Conservation (phyloP, 1,139 yeast genomes). For the Scheffersomyces titani region DNA sequence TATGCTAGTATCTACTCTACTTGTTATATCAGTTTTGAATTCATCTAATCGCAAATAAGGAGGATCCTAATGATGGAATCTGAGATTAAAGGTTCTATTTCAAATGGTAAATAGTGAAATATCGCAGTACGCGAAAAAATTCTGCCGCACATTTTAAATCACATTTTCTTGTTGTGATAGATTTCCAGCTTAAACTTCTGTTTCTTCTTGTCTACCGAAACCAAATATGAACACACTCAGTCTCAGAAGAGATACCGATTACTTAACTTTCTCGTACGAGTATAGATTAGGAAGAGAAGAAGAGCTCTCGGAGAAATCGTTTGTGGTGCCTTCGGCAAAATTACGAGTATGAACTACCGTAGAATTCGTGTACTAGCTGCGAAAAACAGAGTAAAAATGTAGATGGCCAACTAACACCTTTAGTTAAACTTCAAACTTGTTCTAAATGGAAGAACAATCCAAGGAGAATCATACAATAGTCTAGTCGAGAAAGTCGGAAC, state of each 20-base stretch:
- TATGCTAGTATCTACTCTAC: not conserved
- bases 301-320: not conserved
- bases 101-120: not conserved
- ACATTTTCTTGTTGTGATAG: not conserved
- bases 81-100: not conserved
- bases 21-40: not conserved
- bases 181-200: not conserved
- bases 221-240: conserved; percentile 2
- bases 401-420: not conserved
- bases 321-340: not conserved
- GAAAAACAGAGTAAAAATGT: not conserved
- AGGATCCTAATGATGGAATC: not conserved
- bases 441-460: conserved; percentile 15
- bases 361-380: not conserved
- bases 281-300: not conserved
- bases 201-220: not conserved
- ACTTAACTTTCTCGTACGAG: conserved; percentile 13
- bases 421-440: conserved; percentile 12
- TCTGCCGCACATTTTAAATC: not conserved
- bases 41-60: not conserved
- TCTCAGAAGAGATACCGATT: conserved; percentile 11
- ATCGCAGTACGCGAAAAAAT: not conserved
- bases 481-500: conserved; percentile 14
- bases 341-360: not conserved
- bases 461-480: conserved; percentile 9